A percentile compares a stretch with the other conserved stretches of the same genome.
phyloP scores from a whole-genome alignment of 305 asterid genomes.

The Rubia tinctorum region DNA sequence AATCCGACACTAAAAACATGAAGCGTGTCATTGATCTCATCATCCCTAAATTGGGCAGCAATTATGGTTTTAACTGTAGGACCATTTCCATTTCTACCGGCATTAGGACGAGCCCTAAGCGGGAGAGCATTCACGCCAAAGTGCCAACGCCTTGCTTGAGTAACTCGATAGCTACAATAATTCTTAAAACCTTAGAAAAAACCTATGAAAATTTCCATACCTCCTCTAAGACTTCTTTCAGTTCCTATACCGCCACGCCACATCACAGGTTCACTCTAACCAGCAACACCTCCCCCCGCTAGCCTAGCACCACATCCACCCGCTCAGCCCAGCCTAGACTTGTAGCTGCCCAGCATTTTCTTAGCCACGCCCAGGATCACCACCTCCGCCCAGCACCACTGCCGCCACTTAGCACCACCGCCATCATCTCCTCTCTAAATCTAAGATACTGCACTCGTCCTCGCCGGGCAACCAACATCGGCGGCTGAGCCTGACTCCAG shows the following conservation, averaged over 20 bases:
- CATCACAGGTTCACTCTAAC: no score
- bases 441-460: no score
- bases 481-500: no score
- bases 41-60: conserved; percentile 48
- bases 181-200: conserved; percentile 47
- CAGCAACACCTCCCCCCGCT: no score
- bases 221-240: conserved; percentile 76
- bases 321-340: no score
- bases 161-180: conserved; percentile 55
- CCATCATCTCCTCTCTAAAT: no score
- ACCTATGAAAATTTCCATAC: conserved; percentile 84
- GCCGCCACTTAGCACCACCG: no score
- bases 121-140: conserved; percentile 92
- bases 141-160: conserved; percentile 76
- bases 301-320: no score
- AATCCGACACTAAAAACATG: conserved; percentile 66
- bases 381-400: no score
- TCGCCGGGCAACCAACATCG: no score
- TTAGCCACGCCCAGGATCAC: no score
- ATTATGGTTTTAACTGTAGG: conserved; percentile 26
- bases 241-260: conserved; percentile 86
- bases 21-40: conserved; percentile 80
- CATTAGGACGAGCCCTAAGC: conserved; percentile 34
- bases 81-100: conserved; percentile 25
- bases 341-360: no score